Percentiles rank a stretch among this genome's conserved stretches.
Conservation (phyloP, 2,329 filamentous ascomycete species). For the Penicillium psychrosexuale region DNA sequence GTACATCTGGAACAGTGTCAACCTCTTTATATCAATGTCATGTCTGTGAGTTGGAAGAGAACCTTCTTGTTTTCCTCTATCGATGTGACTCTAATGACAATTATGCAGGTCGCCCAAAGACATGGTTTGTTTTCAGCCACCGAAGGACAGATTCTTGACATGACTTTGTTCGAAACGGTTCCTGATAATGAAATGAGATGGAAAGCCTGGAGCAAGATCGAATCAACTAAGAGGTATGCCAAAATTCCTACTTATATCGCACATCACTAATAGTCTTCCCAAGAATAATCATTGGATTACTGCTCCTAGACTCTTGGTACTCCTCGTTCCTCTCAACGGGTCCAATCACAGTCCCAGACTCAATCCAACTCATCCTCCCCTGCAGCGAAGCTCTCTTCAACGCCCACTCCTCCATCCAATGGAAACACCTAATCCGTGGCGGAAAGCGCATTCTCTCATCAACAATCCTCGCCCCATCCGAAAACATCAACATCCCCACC, state of each 20-base stretch:
- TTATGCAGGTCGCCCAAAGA: constrained; percentile 43
- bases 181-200: constrained; percentile 48
- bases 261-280: constrained; percentile 6
- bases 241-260: neutral
- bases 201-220: constrained; percentile 54
- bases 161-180: constrained; percentile 43
- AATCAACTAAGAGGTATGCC: constrained; percentile 48
- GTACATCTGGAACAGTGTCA: constrained; percentile 48
- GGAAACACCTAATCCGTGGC: constrained; percentile 37
- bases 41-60: constrained; percentile 34
- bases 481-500: constrained; percentile 35
- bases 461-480: constrained; percentile 35
- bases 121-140: constrained; percentile 51
- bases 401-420: constrained; percentile 38
- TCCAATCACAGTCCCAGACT: constrained; percentile 47
- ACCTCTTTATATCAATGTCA: constrained; percentile 51
- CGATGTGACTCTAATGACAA: constrained; percentile 1
- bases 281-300: constrained; percentile 46
- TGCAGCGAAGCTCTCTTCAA: constrained; percentile 47
- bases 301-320: constrained; percentile 50
- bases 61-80: neutral
- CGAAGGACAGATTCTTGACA: constrained; percentile 44
- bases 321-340: constrained; percentile 48
- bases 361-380: constrained; percentile 47
- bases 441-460: constrained; percentile 36